Percentiles rank a stretch among this genome's conserved stretches.
These are phyloP conservation scores for Micractinium sp. DNA, from an alignment of 139 green algal genomes.

Conservation along the genomic window DNA sequence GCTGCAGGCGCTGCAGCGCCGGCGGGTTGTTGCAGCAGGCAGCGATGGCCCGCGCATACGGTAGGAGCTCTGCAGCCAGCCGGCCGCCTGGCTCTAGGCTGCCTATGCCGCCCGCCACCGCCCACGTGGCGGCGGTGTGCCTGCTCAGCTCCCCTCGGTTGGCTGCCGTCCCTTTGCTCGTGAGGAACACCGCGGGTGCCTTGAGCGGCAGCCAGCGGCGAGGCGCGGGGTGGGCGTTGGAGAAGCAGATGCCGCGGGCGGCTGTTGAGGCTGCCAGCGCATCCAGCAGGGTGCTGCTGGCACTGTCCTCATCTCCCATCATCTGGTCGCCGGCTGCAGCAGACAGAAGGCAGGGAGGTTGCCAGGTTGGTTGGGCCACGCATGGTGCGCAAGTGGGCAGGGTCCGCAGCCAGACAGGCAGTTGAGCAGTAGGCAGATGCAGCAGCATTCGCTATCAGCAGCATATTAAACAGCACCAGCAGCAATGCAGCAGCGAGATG, in stretches of 20 bases:
- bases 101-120: not conserved
- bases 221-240: constrained; percentile 60
- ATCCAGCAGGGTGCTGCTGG: constrained; percentile 33
- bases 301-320: constrained; percentile 29
- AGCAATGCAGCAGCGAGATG: not conserved
- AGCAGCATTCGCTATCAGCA: not conserved
- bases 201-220: constrained; percentile 50
- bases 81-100: not conserved
- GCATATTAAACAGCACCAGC: not conserved
- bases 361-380: too few species aligned
- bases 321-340: constrained; percentile 2
- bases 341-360: not conserved
- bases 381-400: too few species aligned
- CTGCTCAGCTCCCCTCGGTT: constrained; percentile 44
- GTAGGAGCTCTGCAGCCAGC: constrained; percentile 30
- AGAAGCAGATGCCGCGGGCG: constrained; percentile 63
- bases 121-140: constrained; percentile 1
- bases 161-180: not conserved
- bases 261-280: constrained; percentile 52
- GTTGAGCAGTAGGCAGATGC: not conserved
- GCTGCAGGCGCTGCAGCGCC: constrained; percentile 22
- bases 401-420: not conserved
- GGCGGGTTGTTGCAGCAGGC: not conserved
- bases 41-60: not conserved
- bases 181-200: constrained; percentile 29